Conservation (phyloP, 306 rosid genomes). For the peach (Prunus persica) region Prunus_persica_NCBIv2 NC_034015.1:22232501-22233000, state of each 20-base stretch:
- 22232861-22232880: constrained; percentile 26
- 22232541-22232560: not conserved
- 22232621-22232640: constrained; percentile 6
- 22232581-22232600: not conserved
- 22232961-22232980: constrained; percentile 97
- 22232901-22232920: not conserved
- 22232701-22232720: constrained; percentile 93
- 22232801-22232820: constrained; percentile 88
- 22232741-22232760: constrained; percentile 87
- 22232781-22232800: constrained; percentile 89
- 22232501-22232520: not conserved
- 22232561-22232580: too few relatives aligned
- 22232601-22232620: not conserved
- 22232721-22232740: constrained; percentile 91
- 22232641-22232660: constrained; percentile 90
- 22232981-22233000: constrained; percentile 88
- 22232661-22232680: constrained; percentile 96
- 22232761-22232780: constrained; percentile 83
- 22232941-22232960: constrained; percentile 95
- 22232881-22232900: not conserved
- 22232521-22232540: not conserved
- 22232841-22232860: constrained; percentile 91
- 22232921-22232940: constrained; percentile 10
- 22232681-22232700: constrained; percentile 92
- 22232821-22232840: constrained; percentile 82